A percentile compares a stretch with the other conserved stretches of the same genome.
Conservation (phyloP, 805 yeast species). For the Phaffomyces opuntiae region DNA sequence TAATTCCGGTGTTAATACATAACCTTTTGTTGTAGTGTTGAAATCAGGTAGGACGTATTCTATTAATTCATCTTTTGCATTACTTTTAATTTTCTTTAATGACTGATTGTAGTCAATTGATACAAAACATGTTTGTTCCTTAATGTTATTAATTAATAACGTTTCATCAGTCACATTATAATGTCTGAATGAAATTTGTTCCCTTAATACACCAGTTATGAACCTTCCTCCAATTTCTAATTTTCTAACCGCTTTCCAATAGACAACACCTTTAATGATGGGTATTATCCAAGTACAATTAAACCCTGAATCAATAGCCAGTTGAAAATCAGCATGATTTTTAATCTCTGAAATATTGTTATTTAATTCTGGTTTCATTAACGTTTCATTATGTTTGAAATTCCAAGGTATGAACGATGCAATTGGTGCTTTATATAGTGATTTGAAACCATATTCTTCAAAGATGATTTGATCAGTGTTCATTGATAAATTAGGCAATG, state of each 20-base stretch:
- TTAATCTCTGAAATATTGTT: constrained; percentile 13
- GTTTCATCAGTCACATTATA: constrained; percentile 93
- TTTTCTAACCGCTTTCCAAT: constrained; percentile 70
- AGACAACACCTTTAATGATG: constrained; percentile 67
- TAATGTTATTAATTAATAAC: constrained; percentile 72
- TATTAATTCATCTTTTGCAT: constrained; percentile 31
- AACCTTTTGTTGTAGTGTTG: constrained; percentile 73
- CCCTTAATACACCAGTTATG: constrained; percentile 75
- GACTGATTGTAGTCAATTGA: constrained; percentile 49
- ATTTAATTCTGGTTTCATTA: constrained; percentile 22
- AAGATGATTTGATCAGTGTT: constrained; percentile 88
- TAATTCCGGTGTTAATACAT: constrained; percentile 37
- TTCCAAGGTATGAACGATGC: constrained; percentile 62
- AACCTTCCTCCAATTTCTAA: constrained; percentile 84
- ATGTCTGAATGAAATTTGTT: constrained; percentile 81
- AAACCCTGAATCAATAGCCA: constrained; percentile 85
- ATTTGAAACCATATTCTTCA: constrained; percentile 83
- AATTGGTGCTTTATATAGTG: constrained; percentile 59
- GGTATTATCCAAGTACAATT: constrained; percentile 86
- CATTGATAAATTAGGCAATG: constrained; percentile 72
- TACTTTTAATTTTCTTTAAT: constrained; percentile 30
- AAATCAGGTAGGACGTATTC: constrained; percentile 86
- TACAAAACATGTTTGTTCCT: constrained; percentile 71
- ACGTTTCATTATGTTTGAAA: constrained; percentile 20
- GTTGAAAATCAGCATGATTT: constrained; percentile 50